Evolutionary conservation across 345 rosid species (phyloP).

Genomic region (Citrus australasica): DNA sequence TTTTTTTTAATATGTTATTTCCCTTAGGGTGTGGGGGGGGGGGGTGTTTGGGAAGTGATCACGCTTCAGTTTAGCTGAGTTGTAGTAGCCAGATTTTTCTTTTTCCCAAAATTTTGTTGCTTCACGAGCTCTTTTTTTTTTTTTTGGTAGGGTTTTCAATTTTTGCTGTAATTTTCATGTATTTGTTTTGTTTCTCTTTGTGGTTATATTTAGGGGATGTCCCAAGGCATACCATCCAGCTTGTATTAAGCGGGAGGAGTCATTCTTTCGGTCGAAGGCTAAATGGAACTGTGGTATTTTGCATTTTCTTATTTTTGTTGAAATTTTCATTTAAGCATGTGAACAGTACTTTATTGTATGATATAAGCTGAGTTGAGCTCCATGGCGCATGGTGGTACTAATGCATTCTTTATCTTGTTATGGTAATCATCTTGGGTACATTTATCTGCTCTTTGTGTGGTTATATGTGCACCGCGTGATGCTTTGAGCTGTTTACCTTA

Average conservation of each 20-base stretch:
- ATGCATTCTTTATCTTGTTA: not conserved
- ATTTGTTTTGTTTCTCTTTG: conserved; percentile 10
- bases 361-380: not conserved
- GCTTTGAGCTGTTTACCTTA: not conserved
- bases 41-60: not conserved
- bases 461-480: not conserved
- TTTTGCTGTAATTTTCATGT: conserved; percentile 14
- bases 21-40: too few species aligned
- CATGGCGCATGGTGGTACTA: not conserved
- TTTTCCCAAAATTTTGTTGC: not conserved
- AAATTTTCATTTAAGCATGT: not conserved
- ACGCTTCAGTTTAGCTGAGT: not conserved
- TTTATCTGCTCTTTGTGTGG: not conserved
- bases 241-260: conserved; percentile 87
- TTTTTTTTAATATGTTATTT: too few species aligned
- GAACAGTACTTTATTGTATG: not conserved
- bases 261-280: conserved; percentile 77
- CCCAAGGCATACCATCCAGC: conserved; percentile 98
- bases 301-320: conserved; percentile 8
- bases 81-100: not conserved
- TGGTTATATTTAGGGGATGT: conserved; percentile 58
- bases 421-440: not conserved
- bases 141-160: not conserved
- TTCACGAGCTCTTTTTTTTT: not conserved
- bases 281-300: conserved; percentile 95